Evolutionary conservation across 164 flowering plant species (phyloP).

Genomic region (Platanus orientalis): DNA sequence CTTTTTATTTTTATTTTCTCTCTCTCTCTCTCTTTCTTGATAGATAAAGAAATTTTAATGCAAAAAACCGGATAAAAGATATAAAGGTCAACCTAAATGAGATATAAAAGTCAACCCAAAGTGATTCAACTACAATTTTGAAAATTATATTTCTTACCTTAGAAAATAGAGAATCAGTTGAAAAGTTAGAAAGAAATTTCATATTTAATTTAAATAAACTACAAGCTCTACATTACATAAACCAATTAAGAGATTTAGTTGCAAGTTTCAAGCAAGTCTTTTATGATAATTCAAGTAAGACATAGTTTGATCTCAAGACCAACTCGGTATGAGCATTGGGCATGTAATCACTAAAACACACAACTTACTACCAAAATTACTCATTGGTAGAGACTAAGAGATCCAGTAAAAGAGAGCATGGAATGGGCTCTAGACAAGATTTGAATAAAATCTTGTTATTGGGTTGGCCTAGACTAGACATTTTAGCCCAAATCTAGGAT

Average conservation of each 20-base stretch:
- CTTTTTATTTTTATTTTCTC: too few relatives aligned
- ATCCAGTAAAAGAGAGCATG: not conserved
- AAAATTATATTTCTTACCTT: conserved; percentile 1
- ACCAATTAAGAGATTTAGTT: not conserved
- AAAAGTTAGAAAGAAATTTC: not conserved
- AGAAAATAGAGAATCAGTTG: not conserved
- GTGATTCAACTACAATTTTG: not conserved
- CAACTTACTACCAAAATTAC: not conserved
- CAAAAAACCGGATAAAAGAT: too few relatives aligned
- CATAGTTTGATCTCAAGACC: not conserved
- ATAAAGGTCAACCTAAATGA: too few relatives aligned
- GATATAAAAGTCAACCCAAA: too few relatives aligned
- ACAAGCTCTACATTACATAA: not conserved
- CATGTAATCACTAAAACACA: not conserved
- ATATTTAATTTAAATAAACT: not conserved
- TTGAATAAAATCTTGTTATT: too few relatives aligned
- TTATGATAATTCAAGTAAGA: not conserved
- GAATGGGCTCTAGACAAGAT: too few relatives aligned
- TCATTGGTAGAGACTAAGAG: not conserved
- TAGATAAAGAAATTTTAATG: too few relatives aligned
- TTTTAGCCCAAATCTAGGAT: too few relatives aligned
- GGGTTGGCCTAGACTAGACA: too few relatives aligned
- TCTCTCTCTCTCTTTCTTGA: too few relatives aligned
- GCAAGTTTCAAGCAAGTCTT: not conserved
- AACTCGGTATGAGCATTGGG: too few relatives aligned